A percentile compares a stretch with the other conserved stretches of the same genome.
These are phyloP conservation scores for Citrus australasica DNA, from an alignment of 345 rosid species.

Conservation along the genomic window DNA sequence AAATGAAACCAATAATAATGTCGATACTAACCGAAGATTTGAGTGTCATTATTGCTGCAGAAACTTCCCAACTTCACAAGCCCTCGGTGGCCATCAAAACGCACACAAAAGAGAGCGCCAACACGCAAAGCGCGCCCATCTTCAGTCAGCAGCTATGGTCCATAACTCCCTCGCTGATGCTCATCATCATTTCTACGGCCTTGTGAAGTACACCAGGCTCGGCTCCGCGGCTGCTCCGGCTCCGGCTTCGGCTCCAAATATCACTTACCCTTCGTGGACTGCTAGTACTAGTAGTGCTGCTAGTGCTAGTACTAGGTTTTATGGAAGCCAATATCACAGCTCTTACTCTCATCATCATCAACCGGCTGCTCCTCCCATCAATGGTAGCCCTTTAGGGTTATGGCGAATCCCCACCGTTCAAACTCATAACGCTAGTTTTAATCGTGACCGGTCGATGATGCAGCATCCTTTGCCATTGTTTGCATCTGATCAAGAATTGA, in stretches of 20 bases:
- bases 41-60: constrained; percentile 96
- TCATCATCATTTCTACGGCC: constrained; percentile 48
- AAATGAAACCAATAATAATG: constrained; percentile 24
- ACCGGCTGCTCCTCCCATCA: constrained; percentile 41
- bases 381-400: constrained; percentile 69
- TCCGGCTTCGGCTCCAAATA: constrained; percentile 23
- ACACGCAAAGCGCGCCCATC: constrained; percentile 81
- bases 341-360: constrained; percentile 27
- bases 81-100: constrained; percentile 98
- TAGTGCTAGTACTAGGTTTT: constrained; percentile 40
- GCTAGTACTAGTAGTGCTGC: constrained; percentile 16
- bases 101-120: constrained; percentile 99
- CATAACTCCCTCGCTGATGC: constrained; percentile 50
- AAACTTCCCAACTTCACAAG: constrained; percentile 98
- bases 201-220: constrained; percentile 52
- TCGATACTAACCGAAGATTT: constrained; percentile 59
- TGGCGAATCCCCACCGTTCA: constrained; percentile 67
- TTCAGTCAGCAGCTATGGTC: constrained; percentile 67
- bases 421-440: constrained; percentile 20
- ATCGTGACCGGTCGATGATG: constrained; percentile 35
- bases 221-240: constrained; percentile 28
- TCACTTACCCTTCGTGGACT: constrained; percentile 61
- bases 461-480: constrained; percentile 37
- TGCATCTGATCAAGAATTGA: constrained; percentile 31
- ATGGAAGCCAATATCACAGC: constrained; percentile 29